Evolutionary conservation across 208 protist species (phyloP).

Genomic region (Leishmania turanica): DNA sequence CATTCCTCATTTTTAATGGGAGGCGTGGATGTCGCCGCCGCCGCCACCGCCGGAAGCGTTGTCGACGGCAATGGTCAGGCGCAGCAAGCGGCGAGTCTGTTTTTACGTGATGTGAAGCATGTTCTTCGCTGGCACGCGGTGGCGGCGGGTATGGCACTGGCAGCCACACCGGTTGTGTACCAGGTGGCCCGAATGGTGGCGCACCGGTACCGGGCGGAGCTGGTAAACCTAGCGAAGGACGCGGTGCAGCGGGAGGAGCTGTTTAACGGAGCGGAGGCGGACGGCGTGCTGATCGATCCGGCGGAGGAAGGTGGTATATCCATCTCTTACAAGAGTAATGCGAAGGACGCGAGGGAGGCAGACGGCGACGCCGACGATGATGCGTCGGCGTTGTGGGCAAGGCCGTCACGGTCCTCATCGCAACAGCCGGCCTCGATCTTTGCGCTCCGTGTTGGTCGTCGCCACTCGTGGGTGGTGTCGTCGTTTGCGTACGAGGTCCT

Average conservation of each 20-base stretch:
- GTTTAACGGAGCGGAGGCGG: constrained; percentile 14
- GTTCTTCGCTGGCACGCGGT: constrained; percentile 40
- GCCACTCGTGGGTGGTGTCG: constrained; percentile 22
- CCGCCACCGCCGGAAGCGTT: neutral
- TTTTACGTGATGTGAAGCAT: constrained; percentile 26
- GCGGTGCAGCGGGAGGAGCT: constrained; percentile 23
- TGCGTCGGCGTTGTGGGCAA: neutral
- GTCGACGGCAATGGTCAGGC: neutral
- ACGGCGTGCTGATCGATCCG: constrained; percentile 24
- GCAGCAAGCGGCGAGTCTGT: constrained; percentile 15
- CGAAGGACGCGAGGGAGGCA: neutral
- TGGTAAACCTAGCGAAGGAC: constrained; percentile 34
- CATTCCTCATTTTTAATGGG: neutral
- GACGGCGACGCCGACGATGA: neutral
- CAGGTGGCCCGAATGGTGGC: constrained; percentile 29
- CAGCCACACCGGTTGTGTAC: constrained; percentile 38
- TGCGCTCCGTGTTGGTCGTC: constrained; percentile 5
- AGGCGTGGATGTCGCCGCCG: neutral
- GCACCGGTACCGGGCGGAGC: constrained; percentile 24
- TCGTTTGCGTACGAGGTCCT: constrained; percentile 22
- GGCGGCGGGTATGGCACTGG: constrained; percentile 34
- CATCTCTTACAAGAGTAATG: constrained; percentile 20
- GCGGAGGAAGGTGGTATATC: constrained; percentile 17
- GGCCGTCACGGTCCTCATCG: neutral
- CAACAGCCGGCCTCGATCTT: constrained; percentile 5